phyloP scores from a whole-genome alignment of 768 basidiomycete genomes.

The Pleurotus ostreatus region DNA sequence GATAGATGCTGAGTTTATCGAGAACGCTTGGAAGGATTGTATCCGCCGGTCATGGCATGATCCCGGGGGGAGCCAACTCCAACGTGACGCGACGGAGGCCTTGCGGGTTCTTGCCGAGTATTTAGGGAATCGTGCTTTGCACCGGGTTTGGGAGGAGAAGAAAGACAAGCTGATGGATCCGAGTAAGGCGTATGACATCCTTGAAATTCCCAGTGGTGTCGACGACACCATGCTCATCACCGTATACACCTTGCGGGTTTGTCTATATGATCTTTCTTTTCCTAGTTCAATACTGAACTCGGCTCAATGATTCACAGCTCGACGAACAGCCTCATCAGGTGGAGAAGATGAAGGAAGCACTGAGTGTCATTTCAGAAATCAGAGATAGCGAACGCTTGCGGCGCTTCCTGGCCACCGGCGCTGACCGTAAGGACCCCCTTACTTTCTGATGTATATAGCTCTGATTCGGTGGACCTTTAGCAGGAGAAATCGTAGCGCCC shows the following conservation, averaged over 20 bases:
- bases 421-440: conserved; percentile 62
- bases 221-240: conserved; percentile 78
- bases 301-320: conserved; percentile 36
- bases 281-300: neutral
- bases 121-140: conserved; percentile 46
- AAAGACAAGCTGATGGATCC: conserved; percentile 61
- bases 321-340: conserved; percentile 66
- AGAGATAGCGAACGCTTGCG: conserved; percentile 70
- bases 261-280: neutral
- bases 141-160: conserved; percentile 48
- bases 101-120: conserved; percentile 66
- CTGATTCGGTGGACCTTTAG: conserved; percentile 29
- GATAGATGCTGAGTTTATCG: conserved; percentile 66
- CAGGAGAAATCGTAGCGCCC: conserved; percentile 56
- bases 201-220: conserved; percentile 67
- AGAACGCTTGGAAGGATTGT: conserved; percentile 64
- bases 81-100: conserved; percentile 61
- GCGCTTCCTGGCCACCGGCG: conserved; percentile 59
- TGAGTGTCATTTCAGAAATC: conserved; percentile 69
- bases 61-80: conserved; percentile 39
- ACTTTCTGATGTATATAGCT: neutral
- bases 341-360: conserved; percentile 70
- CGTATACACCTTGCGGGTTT: conserved; percentile 66
- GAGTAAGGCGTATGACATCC: conserved; percentile 63
- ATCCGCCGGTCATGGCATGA: conserved; percentile 55